Evolutionary conservation across 805 yeast genomes (phyloP).

Genomic region (Spathaspora gorwiae): DNA sequence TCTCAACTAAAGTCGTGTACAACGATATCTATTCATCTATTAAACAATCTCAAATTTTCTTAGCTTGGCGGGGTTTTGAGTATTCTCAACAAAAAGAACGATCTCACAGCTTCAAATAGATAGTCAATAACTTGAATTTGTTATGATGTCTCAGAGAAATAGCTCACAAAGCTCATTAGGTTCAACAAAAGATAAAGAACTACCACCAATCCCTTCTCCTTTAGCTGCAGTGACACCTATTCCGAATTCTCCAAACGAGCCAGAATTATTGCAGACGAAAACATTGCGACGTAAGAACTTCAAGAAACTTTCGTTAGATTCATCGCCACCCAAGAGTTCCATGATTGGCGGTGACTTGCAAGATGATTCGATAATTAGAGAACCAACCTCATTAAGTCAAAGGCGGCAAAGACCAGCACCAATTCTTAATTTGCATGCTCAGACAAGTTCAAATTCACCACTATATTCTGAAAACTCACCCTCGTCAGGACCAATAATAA

Average conservation of each 20-base stretch:
- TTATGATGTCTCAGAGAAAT: slow-evolving; percentile 4
- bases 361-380: slow-evolving; percentile 5
- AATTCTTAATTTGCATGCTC: slow-evolving; percentile 15
- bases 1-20: no score
- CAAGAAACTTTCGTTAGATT: slow-evolving; percentile 28
- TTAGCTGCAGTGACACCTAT: neutral
- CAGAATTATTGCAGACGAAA: slow-evolving; percentile 27
- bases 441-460: neutral
- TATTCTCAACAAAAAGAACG: no score
- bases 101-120: no score
- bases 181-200: slow-evolving; percentile 27
- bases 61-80: no score
- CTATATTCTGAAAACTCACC: neutral
- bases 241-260: slow-evolving; percentile 7
- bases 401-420: slow-evolving; percentile 30
- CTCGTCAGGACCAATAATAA: neutral
- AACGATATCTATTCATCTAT: no score
- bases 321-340: slow-evolving; percentile 6
- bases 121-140: neutral
- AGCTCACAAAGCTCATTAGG: slow-evolving; percentile 17
- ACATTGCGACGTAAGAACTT: slow-evolving; percentile 37
- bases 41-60: no score
- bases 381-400: slow-evolving; percentile 13
- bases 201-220: slow-evolving; percentile 34
- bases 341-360: neutral